phyloP scores from a whole-genome alignment of 2,329 filamentous ascomycete genomes.

The Hypoxylon sp. region DNA sequence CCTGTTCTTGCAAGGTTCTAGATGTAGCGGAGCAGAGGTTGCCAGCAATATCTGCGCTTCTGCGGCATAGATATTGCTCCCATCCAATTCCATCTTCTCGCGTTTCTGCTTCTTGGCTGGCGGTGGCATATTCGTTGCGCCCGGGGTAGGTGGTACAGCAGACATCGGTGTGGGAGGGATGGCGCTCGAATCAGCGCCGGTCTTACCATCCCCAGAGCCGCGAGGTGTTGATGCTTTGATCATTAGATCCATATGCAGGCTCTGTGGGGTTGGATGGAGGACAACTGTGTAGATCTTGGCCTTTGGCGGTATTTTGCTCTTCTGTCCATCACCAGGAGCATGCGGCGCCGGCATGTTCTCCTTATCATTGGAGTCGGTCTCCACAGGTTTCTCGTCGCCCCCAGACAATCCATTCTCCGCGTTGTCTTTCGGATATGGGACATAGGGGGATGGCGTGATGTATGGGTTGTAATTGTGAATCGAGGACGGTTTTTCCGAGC shows the following conservation, averaged over 20 bases:
- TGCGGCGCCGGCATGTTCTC: slow-evolving; percentile 71
- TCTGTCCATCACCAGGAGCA: slow-evolving; percentile 63
- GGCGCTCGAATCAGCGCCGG: slow-evolving; percentile 56
- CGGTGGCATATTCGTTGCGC: slow-evolving; percentile 70
- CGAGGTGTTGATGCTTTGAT: slow-evolving; percentile 81
- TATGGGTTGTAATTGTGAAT: slow-evolving; percentile 94
- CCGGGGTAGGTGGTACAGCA: slow-evolving; percentile 73
- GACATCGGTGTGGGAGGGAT: slow-evolving; percentile 78
- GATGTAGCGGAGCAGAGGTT: slow-evolving; percentile 80
- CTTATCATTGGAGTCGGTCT: slow-evolving; percentile 66
- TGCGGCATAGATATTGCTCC: slow-evolving; percentile 78
- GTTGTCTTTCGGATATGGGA: slow-evolving; percentile 76
- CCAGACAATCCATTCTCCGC: slow-evolving; percentile 48
- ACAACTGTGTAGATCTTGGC: slow-evolving; percentile 83
- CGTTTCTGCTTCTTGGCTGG: slow-evolving; percentile 78
- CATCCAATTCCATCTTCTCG: slow-evolving; percentile 82
- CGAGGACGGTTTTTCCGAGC: slow-evolving; percentile 79
- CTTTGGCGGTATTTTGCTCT: slow-evolving; percentile 65
- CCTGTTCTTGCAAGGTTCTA: slow-evolving; percentile 80
- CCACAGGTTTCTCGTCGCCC: slow-evolving; percentile 58
- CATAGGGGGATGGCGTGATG: slow-evolving; percentile 89
- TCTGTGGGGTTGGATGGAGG: slow-evolving; percentile 85
- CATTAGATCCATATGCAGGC: slow-evolving; percentile 80
- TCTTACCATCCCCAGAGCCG: slow-evolving; percentile 57
- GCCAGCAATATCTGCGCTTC: slow-evolving; percentile 83